These are phyloP conservation scores for Metarhizium robertsii DNA, from an alignment of 2,329 filamentous ascomycete species.

Conservation along the genomic window DNA sequence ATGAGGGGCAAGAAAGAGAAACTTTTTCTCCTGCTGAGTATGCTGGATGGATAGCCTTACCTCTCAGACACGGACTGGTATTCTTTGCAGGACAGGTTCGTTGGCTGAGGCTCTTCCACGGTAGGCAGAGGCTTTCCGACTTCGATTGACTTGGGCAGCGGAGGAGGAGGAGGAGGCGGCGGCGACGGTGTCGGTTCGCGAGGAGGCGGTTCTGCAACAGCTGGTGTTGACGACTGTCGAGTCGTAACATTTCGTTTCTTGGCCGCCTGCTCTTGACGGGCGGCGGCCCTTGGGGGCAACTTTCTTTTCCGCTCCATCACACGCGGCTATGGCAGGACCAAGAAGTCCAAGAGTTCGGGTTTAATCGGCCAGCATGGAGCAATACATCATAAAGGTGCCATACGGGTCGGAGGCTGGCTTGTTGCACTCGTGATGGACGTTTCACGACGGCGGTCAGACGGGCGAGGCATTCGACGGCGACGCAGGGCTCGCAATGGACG, in stretches of 20 bases:
- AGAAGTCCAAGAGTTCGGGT: neutral
- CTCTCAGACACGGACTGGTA: constrained; percentile 69
- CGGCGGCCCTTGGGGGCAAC: constrained; percentile 51
- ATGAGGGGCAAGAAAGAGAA: neutral
- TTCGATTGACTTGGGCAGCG: constrained; percentile 53
- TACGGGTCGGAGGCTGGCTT: constrained; percentile 10
- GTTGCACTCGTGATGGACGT: neutral
- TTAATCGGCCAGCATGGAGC: constrained; percentile 7
- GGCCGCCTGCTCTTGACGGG: constrained; percentile 47
- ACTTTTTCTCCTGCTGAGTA: neutral
- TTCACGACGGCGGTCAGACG: no score
- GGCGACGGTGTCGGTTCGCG: constrained; percentile 21
- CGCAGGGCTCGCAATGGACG: no score
- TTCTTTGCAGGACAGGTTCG: constrained; percentile 52
- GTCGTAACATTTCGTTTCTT: constrained; percentile 52
- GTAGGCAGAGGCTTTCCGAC: constrained; percentile 63
- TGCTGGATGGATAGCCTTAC: constrained; percentile 26
- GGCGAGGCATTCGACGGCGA: no score
- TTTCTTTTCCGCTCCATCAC: constrained; percentile 58
- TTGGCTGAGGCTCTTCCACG: constrained; percentile 56
- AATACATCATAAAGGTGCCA: constrained; percentile 23
- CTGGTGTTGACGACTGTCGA: constrained; percentile 40
- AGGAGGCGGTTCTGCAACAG: constrained; percentile 22
- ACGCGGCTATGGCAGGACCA: neutral
- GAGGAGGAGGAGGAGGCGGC: constrained; percentile 23